These are phyloP conservation scores for Hyaloscypha hepaticicola DNA, from an alignment of 495 filamentous ascomycete genomes.

Conservation along the genomic window DNA sequence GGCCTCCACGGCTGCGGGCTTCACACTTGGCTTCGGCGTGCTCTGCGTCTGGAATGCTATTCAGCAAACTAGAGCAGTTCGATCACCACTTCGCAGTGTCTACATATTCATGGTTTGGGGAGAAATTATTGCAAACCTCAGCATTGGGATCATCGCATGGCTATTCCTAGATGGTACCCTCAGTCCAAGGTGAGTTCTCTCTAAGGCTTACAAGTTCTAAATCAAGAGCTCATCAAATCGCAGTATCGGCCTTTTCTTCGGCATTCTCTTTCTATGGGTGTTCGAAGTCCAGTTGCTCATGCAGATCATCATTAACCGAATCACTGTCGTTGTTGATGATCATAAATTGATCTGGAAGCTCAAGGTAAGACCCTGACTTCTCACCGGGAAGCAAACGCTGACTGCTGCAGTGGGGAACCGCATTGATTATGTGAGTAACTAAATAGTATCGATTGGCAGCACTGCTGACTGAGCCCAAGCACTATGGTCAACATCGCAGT, in stretches of 20 bases:
- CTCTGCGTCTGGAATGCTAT: conserved; percentile 41
- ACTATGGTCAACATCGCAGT: conserved; percentile 46
- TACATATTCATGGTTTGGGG: conserved; percentile 39
- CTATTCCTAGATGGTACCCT: conserved; percentile 39
- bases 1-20: conserved; percentile 40
- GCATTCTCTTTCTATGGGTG: conserved; percentile 38
- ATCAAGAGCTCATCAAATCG: conserved; percentile 1
- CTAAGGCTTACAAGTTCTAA: background rate
- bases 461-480: conserved; percentile 26
- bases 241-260: conserved; percentile 33
- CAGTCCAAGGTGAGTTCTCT: conserved; percentile 32
- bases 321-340: conserved; percentile 40
- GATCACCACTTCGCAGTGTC: conserved; percentile 13
- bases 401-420: conserved; percentile 36
- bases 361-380: conserved; percentile 26
- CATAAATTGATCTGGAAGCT: conserved; percentile 29
- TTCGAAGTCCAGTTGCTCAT: conserved; percentile 40
- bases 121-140: conserved; percentile 41
- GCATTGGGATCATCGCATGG: conserved; percentile 40
- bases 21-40: conserved; percentile 43
- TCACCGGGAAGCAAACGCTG: background rate
- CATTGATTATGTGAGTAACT: conserved; percentile 23
- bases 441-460: background rate
- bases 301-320: conserved; percentile 52
- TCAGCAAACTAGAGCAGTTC: conserved; percentile 24